These are phyloP conservation scores for Chytriomyces hyalinus DNA, from an alignment of 192 early-diverging fungal genomes.

Conservation along the genomic window DNA sequence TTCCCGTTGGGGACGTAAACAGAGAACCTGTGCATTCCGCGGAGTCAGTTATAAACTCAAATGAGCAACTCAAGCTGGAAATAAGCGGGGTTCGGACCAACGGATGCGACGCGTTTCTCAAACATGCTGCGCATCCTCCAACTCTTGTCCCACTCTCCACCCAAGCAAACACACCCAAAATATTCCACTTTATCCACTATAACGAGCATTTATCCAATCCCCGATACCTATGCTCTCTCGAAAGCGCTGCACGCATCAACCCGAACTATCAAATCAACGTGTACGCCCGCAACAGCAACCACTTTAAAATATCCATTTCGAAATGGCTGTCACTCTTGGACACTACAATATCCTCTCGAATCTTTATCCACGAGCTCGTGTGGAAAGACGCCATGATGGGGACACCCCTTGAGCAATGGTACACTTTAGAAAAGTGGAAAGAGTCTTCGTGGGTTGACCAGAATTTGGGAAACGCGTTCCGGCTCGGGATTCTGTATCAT, in stretches of 20 bases:
- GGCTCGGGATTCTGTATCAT: constrained; percentile 36
- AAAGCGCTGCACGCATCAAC: constrained; percentile 39
- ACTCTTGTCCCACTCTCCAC: neutral
- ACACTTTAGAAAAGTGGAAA: constrained; percentile 1
- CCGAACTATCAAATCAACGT: constrained; percentile 35
- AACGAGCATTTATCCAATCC: constrained; percentile 22
- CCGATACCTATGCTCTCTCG: constrained; percentile 44
- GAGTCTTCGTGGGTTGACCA: constrained; percentile 36
- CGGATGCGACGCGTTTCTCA: neutral
- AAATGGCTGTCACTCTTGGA: constrained; percentile 11
- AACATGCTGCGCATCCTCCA: neutral
- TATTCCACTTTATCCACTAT: constrained; percentile 43
- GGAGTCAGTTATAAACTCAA: too few relatives aligned
- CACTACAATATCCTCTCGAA: neutral
- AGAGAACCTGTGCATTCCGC: too few relatives aligned
- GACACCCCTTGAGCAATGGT: constrained; percentile 44
- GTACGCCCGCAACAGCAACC: constrained; percentile 25
- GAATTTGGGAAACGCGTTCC: constrained; percentile 44
- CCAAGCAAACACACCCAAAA: constrained; percentile 14
- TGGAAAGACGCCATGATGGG: constrained; percentile 27
- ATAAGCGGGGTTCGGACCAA: neutral
- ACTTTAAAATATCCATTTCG: constrained; percentile 21
- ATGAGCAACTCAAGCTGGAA: too few relatives aligned
- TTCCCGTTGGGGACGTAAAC: too few relatives aligned
- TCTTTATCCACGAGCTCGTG: constrained; percentile 15